Base-by-base conservation (phyloP, 176 grass and related monocot species). In the Eragrostis nindensis region DNA sequence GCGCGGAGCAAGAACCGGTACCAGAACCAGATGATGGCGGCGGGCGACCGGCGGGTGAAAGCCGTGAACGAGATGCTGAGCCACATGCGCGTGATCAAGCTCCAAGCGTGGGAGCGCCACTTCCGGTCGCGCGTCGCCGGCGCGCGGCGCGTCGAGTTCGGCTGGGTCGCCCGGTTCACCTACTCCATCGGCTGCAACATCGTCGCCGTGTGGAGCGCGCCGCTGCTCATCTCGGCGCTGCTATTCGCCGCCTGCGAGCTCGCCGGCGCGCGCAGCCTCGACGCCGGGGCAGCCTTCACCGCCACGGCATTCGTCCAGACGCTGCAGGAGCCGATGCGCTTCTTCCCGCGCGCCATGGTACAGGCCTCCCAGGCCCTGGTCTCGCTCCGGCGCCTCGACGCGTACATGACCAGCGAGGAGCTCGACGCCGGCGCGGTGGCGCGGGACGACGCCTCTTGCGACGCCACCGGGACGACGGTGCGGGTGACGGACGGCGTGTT, bases 21-120 rank as follows among this genome's bases (percentile, higher is more conserved):
- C 85, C 94, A 97, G 79, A 91, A 89, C 80, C 38, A 76, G 14
- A 92, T 97, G 5, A 94, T 90, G 87, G 70, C 60, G 56, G 87
- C 92, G 94, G 85, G 94, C 0, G 94, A 97, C 85, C 49, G 69
- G 68, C 85, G 94, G 62, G 94, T 97, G 94, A 97, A 97, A 89
- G 92, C 92, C 5, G 94, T 90, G n/a, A n/a, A n/a, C n/a, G n/a
- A n/a, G n/a, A n/a, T n/a, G n/a, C n/a, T n/a, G n/a, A n/a, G n/a
- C n/a, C n/a, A n/a, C n/a, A n/a, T n/a, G n/a, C n/a, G n/a, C n/a
- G n/a, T n/a, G n/a, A n/a, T n/a, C n/a, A n/a, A n/a, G n/a, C n/a
- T n/a, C n/a, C n/a, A n/a, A n/a, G n/a, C n/a, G n/a, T n/a, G n/a
- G n/a, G n/a, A n/a, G n/a, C n/a, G n/a, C n/a, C n/a, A n/a, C n/a